phyloP scores from a whole-genome alignment of 2,329 filamentous ascomycete genomes.

The Whalleya microplaca region DNA sequence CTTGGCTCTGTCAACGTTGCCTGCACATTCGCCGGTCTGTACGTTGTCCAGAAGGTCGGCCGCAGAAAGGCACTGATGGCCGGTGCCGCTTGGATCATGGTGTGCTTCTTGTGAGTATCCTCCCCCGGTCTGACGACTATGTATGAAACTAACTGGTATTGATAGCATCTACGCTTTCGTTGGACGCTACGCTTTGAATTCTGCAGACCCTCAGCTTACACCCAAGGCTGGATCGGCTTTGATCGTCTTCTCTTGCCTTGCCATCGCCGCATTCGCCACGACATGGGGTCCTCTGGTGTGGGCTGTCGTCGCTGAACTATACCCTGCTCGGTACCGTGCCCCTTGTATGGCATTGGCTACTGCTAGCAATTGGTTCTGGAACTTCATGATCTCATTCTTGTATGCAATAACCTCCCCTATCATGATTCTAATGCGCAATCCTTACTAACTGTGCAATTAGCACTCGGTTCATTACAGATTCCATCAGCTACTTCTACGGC shows the following conservation, averaged over 20 bases:
- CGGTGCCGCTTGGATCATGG: constrained; percentile 65
- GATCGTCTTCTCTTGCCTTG: constrained; percentile 71
- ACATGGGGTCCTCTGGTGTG: constrained; percentile 74
- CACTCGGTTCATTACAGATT: constrained; percentile 73
- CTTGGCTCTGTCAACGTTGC: constrained; percentile 69
- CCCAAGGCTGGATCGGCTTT: constrained; percentile 60
- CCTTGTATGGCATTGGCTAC: constrained; percentile 60
- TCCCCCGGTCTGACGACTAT: neutral
- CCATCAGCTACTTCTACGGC: constrained; percentile 71
- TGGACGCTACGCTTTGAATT: constrained; percentile 50
- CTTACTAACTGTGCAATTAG: constrained; percentile 31
- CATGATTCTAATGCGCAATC: neutral
- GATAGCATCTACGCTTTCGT: constrained; percentile 52
- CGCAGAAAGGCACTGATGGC: constrained; percentile 65
- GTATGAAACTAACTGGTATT: constrained; percentile 8
- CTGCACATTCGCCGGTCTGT: constrained; percentile 68
- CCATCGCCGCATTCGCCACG: constrained; percentile 68
- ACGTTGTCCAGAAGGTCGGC: constrained; percentile 67
- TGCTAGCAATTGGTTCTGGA: constrained; percentile 66
- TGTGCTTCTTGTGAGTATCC: constrained; percentile 50
- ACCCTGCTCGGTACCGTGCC: constrained; percentile 60
- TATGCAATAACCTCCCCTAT: constrained; percentile 31
- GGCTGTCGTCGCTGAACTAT: constrained; percentile 67
- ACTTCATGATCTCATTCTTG: constrained; percentile 61
- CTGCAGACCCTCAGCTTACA: constrained; percentile 45